Evolutionary conservation across 176 grass and related monocot species (phyloP).

Genomic region (Cymbopogon citratus): DNA sequence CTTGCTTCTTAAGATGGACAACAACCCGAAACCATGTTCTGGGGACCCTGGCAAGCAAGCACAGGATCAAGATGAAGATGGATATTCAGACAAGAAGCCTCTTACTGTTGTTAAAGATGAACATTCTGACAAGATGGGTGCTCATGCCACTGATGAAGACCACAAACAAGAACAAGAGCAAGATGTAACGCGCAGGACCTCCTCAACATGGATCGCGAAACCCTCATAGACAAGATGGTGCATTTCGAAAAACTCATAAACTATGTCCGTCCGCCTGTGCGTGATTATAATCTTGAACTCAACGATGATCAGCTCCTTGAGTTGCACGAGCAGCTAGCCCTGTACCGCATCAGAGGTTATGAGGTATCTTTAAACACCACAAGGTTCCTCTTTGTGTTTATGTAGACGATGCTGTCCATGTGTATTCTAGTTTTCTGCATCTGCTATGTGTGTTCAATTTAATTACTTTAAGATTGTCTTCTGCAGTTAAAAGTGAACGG

Average conservation of each 20-base stretch:
- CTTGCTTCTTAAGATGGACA: no score
- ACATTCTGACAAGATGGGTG: no score
- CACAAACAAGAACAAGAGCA: not conserved
- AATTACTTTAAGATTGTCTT: not conserved
- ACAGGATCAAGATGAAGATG: no score
- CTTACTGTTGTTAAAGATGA: no score
- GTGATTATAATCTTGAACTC: not conserved
- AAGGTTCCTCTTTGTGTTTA: not conserved
- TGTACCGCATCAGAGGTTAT: constrained; percentile 14
- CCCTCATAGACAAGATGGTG: not conserved
- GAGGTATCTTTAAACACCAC: not conserved
- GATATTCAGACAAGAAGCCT: no score
- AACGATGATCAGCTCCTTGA: not conserved
- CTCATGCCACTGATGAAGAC: no score
- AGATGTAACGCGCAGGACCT: not conserved
- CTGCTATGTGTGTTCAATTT: not conserved
- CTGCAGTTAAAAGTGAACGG: not conserved
- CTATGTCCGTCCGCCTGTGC: not conserved
- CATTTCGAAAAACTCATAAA: not conserved
- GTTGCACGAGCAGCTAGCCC: not conserved
- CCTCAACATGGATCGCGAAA: not conserved
- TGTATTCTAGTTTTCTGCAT: not conserved
- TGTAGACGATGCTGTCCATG: not conserved
- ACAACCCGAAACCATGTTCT: no score
- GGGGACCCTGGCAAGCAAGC: no score